Evolutionary conservation across 257 asterid genomes (phyloP).

Genomic region (Apocynum venetum): DNA sequence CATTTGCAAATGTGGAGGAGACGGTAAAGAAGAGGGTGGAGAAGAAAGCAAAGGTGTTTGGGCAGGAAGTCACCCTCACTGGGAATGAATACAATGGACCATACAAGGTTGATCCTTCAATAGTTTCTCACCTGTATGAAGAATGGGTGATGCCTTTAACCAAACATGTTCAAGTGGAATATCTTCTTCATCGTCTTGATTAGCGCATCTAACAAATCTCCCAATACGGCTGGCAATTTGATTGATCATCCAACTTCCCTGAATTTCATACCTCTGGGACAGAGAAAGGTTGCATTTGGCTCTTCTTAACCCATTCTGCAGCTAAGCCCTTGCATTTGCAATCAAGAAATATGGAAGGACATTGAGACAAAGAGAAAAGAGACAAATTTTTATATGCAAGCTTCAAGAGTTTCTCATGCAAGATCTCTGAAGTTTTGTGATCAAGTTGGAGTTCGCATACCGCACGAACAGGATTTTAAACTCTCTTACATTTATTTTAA

Average conservation of each 20-base stretch:
- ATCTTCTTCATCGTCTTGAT: conserved; percentile 69
- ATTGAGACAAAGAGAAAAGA: too few species aligned
- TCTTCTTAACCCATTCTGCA: too few species aligned
- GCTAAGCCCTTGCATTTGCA: too few species aligned
- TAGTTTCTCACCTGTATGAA: conserved; percentile 50
- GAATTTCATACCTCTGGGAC: neutral
- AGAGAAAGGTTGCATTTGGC: neutral
- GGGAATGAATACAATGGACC: conserved; percentile 23
- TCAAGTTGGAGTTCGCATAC: too few species aligned
- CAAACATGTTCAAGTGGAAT: conserved; percentile 73
- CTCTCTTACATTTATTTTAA: too few species aligned
- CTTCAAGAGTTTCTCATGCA: too few species aligned
- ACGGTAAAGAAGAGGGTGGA: conserved; percentile 66
- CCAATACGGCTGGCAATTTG: too few species aligned
- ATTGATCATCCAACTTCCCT: neutral
- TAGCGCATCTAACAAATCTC: neutral
- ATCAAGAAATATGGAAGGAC: too few species aligned
- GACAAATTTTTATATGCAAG: too few species aligned
- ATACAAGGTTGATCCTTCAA: conserved; percentile 60
- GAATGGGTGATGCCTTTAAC: conserved; percentile 88
- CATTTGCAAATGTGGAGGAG: conserved; percentile 74
- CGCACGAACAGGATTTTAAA: too few species aligned
- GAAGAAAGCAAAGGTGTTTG: conserved; percentile 66
- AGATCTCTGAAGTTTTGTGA: too few species aligned
- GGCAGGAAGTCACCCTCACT: conserved; percentile 54